These are phyloP conservation scores for Buxus sempervirens DNA, from an alignment of 164 flowering plant genomes.

Conservation along the genomic window DNA sequence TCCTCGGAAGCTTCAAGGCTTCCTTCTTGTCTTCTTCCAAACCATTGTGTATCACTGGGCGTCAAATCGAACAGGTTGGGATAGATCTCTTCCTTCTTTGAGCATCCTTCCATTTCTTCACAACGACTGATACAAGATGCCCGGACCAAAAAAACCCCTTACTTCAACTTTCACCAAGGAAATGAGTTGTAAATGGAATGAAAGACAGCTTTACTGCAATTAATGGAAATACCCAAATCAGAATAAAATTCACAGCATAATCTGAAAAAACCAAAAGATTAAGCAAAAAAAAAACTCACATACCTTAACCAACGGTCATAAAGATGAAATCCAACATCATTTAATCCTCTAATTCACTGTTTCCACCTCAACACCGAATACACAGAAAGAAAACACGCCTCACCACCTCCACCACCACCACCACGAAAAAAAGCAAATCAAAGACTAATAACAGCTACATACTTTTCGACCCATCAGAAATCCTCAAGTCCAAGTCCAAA, in stretches of 20 bases:
- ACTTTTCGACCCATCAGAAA: background rate
- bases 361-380: slow-evolving; percentile 5
- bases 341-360: slow-evolving; percentile 8
- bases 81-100: slow-evolving; percentile 32
- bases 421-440: background rate
- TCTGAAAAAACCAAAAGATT: background rate
- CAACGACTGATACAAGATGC: slow-evolving; percentile 1
- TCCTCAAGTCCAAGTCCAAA: background rate
- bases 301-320: slow-evolving; percentile 15
- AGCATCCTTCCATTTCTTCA: slow-evolving; percentile 37
- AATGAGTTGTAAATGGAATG: background rate
- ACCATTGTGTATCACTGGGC: slow-evolving; percentile 45
- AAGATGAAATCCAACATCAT: slow-evolving; percentile 11
- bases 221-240: background rate
- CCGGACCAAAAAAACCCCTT: slow-evolving; percentile 4
- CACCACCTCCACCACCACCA: background rate
- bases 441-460: background rate
- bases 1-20: slow-evolving; percentile 45
- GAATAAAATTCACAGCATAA: background rate
- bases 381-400: background rate
- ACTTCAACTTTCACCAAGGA: background rate
- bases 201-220: background rate
- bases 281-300: background rate
- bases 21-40: slow-evolving; percentile 24
- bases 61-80: slow-evolving; percentile 59